Evolutionary conservation across 306 rosid species (phyloP), one percentile per base, ranked within the genome.

Genomic region (Trifolium repens): DNA sequence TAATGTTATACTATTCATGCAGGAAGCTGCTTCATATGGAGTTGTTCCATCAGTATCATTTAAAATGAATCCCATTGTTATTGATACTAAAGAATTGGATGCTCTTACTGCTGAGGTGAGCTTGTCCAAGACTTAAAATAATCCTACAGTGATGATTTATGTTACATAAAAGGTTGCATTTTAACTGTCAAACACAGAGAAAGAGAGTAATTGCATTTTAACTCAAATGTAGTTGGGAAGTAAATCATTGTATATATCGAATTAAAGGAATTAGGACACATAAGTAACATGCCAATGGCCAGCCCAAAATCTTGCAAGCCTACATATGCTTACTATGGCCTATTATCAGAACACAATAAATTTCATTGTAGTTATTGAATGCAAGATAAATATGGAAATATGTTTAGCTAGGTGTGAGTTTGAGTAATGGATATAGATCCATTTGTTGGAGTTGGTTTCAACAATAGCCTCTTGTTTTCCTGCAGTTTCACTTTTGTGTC

Each of bases 21-120:
- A 94, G 99, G 97, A 92, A 89, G 93, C 96, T 89, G 93, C 97
- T 72, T 94, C 97, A 49, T 87, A 84, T 81, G 99, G 96, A 75
- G 84, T 89, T 81, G 86, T 91, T 85, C 91, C 96, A 57, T 89
- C 79, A 44, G 87, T 87, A 59, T 92, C 96, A 73, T 86, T 90
- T 61, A 94, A 92, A 84, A 83, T 72, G 79, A 89, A 67, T 86
- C 96, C 96, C 8, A 65, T 91, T 75, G 78, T 94, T 78, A 86
- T 85, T 49, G 96, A 94, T 80, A 84, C 80, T 73, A 94, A 87
- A 79, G 89, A 89, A 65, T 76, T 92, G 73, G 86, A 74, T 65
- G 43, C 79, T 80, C 88, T 81, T 83, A 83, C 91, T 55, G 93
- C 96, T 70, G 89, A 92, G 99, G 99, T 92, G 80, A 84, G 92